These are phyloP conservation scores for Mycena alexandri DNA, from an alignment of 768 basidiomycete genomes.

Conservation along the genomic window DNA sequence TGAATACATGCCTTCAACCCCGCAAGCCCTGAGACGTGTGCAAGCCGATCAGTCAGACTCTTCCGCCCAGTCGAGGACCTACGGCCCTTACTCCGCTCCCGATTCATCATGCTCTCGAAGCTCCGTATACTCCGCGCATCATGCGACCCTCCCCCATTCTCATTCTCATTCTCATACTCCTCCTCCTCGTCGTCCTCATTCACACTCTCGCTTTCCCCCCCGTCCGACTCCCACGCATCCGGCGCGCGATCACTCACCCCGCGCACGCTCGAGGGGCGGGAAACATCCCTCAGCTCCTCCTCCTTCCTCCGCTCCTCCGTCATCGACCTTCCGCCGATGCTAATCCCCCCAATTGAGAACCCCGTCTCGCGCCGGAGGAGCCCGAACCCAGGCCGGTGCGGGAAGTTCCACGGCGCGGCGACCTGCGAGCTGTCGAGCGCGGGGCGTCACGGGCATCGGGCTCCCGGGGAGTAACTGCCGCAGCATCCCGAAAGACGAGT, in stretches of 20 bases:
- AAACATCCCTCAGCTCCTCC: conserved; percentile 63
- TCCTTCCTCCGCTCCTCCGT: conserved; percentile 49
- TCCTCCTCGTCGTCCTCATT: conserved; percentile 56
- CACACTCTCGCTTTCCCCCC: conserved; percentile 52
- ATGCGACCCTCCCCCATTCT: conserved; percentile 44
- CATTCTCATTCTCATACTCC: conserved; percentile 47
- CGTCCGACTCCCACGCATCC: conserved; percentile 58
- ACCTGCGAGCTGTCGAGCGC: conserved; percentile 39
- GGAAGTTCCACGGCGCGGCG: conserved; percentile 55
- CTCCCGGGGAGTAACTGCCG: conserved; percentile 76
- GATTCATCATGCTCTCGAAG: conserved; percentile 88
- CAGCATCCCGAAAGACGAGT: conserved; percentile 90
- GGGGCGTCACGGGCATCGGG: conserved; percentile 41
- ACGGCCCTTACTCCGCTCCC: conserved; percentile 35
- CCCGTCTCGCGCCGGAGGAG: conserved; percentile 80
- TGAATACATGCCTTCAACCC: conserved; percentile 54
- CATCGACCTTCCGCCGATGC: conserved; percentile 42
- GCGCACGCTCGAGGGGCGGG: conserved; percentile 55
- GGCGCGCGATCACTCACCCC: conserved; percentile 49
- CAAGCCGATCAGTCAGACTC: conserved; percentile 84
- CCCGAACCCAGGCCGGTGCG: conserved; percentile 67
- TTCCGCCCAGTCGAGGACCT: conserved; percentile 56
- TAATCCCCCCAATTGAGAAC: conserved; percentile 75
- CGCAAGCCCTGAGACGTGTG: conserved; percentile 76
- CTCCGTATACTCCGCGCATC: conserved; percentile 86